phyloP scores from a whole-genome alignment of 148 eudicot species.

The Persicaria maculosa region DNA sequence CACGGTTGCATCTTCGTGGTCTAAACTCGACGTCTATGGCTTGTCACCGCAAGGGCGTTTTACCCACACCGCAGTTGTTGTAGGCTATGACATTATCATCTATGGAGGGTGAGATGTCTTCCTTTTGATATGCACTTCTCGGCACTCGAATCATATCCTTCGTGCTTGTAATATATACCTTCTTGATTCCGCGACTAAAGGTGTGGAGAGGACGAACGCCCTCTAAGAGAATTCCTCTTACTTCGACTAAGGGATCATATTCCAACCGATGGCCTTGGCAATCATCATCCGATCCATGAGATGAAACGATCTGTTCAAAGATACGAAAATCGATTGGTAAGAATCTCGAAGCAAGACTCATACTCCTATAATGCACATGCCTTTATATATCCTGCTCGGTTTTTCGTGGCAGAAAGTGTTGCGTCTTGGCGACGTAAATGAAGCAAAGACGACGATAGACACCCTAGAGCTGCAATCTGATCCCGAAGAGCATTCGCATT shows the following conservation, averaged over 20 bases:
- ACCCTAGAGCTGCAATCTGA: constrained; percentile 34
- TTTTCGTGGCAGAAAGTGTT: constrained; percentile 32
- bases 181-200: constrained; percentile 18
- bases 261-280: constrained; percentile 33
- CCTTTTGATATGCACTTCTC: background rate
- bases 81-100: constrained; percentile 49
- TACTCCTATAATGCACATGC: background rate
- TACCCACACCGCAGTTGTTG: constrained; percentile 71
- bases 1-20: constrained; percentile 41
- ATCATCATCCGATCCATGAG: constrained; percentile 21
- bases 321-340: constrained; percentile 14
- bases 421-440: constrained; percentile 31
- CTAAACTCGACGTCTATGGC: constrained; percentile 51
- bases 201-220: constrained; percentile 94
- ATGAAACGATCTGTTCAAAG: constrained; percentile 19
- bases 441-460: constrained; percentile 6
- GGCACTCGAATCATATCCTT: background rate
- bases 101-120: constrained; percentile 65
- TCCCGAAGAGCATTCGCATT: constrained; percentile 65
- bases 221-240: constrained; percentile 62
- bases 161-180: background rate
- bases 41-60: constrained; percentile 80
- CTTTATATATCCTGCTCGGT: background rate
- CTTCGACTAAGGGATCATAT: constrained; percentile 42
- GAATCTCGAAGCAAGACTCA: background rate